Conservation (phyloP, 768 basidiomycete genomes). For the Kwoniella dendrophila region DNA sequence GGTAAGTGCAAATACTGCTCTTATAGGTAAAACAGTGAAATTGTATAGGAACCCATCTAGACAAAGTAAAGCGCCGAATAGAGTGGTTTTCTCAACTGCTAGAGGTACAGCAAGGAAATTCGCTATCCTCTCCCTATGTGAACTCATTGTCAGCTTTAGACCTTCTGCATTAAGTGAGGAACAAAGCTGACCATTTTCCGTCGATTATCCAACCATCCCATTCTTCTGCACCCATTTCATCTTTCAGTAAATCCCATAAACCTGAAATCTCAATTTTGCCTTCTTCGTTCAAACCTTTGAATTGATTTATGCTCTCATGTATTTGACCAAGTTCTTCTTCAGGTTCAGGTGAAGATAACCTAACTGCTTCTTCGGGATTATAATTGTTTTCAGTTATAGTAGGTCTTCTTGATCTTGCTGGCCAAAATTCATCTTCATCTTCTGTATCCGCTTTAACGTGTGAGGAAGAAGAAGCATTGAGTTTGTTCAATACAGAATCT, state of each 20-base stretch:
- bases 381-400: slow-evolving; percentile 21
- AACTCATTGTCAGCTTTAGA: not conserved
- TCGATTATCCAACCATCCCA: slow-evolving; percentile 52
- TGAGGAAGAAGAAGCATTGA: not conserved
- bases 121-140: slow-evolving; percentile 78
- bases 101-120: slow-evolving; percentile 92
- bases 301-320: not conserved
- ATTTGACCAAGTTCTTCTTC: not conserved
- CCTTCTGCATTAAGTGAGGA: not conserved
- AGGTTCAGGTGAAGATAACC: slow-evolving; percentile 13
- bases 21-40: slow-evolving; percentile 95
- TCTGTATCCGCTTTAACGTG: not conserved
- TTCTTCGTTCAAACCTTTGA: slow-evolving; percentile 9
- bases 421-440: slow-evolving; percentile 31
- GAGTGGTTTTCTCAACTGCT: slow-evolving; percentile 86
- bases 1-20: slow-evolving; percentile 56
- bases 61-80: slow-evolving; percentile 90
- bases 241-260: slow-evolving; percentile 51
- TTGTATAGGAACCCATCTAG: slow-evolving; percentile 96
- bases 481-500: slow-evolving; percentile 21
- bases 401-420: slow-evolving; percentile 30
- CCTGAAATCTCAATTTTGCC: slow-evolving; percentile 20
- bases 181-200: slow-evolving; percentile 49
- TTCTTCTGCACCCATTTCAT: slow-evolving; percentile 49
- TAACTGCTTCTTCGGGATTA: slow-evolving; percentile 3